These are phyloP conservation scores for Galeopsis tetrahit DNA, from an alignment of 257 asterid species.

Conservation along the genomic window DNA sequence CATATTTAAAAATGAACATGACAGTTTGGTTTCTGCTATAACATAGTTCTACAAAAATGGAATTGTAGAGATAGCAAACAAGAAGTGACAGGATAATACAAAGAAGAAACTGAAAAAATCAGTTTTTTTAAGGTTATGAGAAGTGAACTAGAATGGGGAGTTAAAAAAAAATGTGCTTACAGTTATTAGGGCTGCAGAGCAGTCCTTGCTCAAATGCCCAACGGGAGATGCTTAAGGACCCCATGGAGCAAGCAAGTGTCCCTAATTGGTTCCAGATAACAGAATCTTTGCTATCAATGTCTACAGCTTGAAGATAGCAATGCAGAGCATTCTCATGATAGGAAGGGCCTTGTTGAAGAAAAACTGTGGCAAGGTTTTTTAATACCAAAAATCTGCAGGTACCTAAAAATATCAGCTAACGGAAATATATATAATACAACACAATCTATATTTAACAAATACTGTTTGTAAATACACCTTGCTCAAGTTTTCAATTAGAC, in stretches of 20 bases:
- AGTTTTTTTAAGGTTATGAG: slow-evolving; percentile 10
- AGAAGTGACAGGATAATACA: slow-evolving; percentile 3
- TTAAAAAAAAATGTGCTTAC: slow-evolving; percentile 60
- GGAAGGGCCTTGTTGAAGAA: slow-evolving; percentile 75
- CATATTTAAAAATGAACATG: slow-evolving; percentile 30
- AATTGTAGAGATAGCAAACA: slow-evolving; percentile 30
- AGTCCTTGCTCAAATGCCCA: slow-evolving; percentile 99
- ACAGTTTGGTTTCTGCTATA: slow-evolving; percentile 18
- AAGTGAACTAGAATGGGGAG: slow-evolving; percentile 22
- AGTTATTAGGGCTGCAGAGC: slow-evolving; percentile 91
- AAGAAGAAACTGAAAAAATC: slow-evolving; percentile 14
- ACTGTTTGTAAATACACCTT: slow-evolving; percentile 10
- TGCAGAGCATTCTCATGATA: slow-evolving; percentile 76
- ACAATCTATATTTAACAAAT: slow-evolving; percentile 2
- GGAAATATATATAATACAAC: background rate
- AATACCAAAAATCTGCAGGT: slow-evolving; percentile 88
- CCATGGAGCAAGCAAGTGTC: slow-evolving; percentile 95
- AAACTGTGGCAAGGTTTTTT: slow-evolving; percentile 90
- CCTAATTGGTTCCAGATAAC: slow-evolving; percentile 98
- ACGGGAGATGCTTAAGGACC: slow-evolving; percentile 86
- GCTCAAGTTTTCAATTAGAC: slow-evolving; percentile 16
- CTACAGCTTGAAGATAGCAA: slow-evolving; percentile 97
- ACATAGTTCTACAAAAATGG: slow-evolving; percentile 14
- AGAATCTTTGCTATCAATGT: slow-evolving; percentile 88
- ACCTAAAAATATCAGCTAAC: slow-evolving; percentile 24